Percentiles rank a stretch among this genome's conserved stretches.
These are phyloP conservation scores for Wallacemonas sp. DNA, from an alignment of 208 protist genomes.

Conservation along the genomic window DNA sequence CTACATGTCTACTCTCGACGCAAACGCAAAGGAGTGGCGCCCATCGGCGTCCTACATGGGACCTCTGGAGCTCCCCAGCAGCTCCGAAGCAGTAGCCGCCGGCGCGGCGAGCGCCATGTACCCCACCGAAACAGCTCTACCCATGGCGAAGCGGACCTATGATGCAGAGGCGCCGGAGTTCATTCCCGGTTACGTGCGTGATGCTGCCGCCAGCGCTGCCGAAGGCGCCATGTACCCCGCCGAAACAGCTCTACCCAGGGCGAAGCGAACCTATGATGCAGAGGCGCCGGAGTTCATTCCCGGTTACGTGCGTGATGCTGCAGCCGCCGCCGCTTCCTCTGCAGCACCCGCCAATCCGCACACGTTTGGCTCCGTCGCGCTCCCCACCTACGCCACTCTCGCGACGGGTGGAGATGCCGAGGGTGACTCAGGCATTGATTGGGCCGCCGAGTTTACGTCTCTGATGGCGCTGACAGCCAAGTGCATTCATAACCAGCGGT, in stretches of 20 bases:
- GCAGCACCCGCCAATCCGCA: background rate
- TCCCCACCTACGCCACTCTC: slow-evolving; percentile 1
- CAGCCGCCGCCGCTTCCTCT: background rate
- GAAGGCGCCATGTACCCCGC: too few relatives aligned
- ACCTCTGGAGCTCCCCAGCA: slow-evolving; percentile 6
- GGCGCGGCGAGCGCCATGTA: too few relatives aligned
- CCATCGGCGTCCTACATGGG: slow-evolving; percentile 40
- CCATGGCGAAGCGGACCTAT: background rate
- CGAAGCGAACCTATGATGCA: background rate
- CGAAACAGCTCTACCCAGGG: background rate
- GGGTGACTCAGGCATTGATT: slow-evolving; percentile 44
- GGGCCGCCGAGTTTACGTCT: slow-evolving; percentile 67
- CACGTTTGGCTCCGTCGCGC: background rate
- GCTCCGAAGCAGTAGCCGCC: too few relatives aligned
- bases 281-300: slow-evolving; percentile 8
- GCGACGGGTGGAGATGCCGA: slow-evolving; percentile 19
- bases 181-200: slow-evolving; percentile 6
- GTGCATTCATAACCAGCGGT: slow-evolving; percentile 63
- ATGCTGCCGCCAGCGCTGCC: background rate
- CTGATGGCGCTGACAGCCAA: slow-evolving; percentile 74
- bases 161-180: slow-evolving; percentile 2
- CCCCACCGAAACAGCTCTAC: background rate
- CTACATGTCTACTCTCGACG: slow-evolving; percentile 73
- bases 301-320: background rate
- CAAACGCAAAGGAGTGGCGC: slow-evolving; percentile 78